phyloP scores from a whole-genome alignment of 805 yeast species.

The Ascoidea tarda region DNA sequence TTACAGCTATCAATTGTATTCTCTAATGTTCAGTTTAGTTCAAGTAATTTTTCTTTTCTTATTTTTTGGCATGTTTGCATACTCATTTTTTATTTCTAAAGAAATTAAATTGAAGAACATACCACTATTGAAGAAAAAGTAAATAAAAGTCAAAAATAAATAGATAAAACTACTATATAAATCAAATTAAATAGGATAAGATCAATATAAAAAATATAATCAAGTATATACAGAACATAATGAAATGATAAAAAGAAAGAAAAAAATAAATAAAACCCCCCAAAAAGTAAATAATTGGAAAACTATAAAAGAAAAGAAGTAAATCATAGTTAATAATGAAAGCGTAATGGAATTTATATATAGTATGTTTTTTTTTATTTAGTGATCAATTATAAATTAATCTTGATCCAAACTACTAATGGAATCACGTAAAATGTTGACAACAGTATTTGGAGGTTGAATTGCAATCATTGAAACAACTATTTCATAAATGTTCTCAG shows the following conservation, averaged over 20 bases:
- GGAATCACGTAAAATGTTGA: conserved; percentile 44
- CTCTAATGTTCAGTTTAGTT: neutral
- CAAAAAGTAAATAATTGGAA: too few species aligned
- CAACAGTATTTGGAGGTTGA: conserved; percentile 74
- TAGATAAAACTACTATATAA: neutral
- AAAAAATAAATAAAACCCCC: too few species aligned
- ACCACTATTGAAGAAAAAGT: conserved; percentile 21
- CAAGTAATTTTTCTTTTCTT: neutral
- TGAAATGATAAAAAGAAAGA: too few species aligned
- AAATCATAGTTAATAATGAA: too few species aligned
- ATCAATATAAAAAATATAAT: too few species aligned
- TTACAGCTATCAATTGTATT: too few species aligned
- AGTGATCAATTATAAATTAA: neutral
- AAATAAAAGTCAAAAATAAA: conserved; percentile 8
- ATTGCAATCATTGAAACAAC: conserved; percentile 83
- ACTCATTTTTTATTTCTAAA: neutral
- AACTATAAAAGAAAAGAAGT: too few species aligned
- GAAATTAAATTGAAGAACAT: conserved; percentile 15
- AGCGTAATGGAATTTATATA: too few species aligned
- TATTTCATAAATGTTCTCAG: conserved; percentile 68
- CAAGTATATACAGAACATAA: too few species aligned
- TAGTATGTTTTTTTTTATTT: too few species aligned
- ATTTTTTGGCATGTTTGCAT: neutral
- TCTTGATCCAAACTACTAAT: conserved; percentile 13
- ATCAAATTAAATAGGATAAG: too few species aligned